These are phyloP conservation scores for Penicillium sp. DNA, from an alignment of 2,329 filamentous ascomycete species.

Conservation along the genomic window DNA sequence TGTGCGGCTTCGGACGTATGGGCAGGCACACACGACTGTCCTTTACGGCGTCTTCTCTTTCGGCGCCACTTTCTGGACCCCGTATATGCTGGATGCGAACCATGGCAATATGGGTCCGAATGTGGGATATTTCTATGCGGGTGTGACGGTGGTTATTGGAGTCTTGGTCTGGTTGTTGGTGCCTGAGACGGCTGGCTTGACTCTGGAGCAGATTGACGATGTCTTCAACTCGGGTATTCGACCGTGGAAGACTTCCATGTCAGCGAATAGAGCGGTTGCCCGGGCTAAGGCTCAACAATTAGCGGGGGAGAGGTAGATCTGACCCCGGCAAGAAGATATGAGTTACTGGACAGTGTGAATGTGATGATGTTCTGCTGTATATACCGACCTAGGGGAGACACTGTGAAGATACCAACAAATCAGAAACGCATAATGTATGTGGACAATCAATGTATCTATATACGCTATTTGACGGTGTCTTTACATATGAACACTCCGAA, in stretches of 20 bases:
- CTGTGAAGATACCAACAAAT: not conserved
- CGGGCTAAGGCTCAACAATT: constrained; percentile 1
- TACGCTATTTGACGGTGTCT: constrained; percentile 9
- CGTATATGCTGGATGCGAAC: constrained; percentile 28
- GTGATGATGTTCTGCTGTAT: not conserved
- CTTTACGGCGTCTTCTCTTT: constrained; percentile 30
- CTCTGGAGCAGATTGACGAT: constrained; percentile 34
- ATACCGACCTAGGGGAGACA: not conserved
- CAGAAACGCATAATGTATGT: not conserved
- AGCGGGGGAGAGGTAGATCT: not conserved
- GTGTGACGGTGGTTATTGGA: constrained; percentile 21
- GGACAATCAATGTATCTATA: constrained; percentile 9
- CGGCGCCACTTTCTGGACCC: constrained; percentile 27
- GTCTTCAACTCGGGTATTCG: constrained; percentile 22
- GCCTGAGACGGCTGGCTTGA: constrained; percentile 30
- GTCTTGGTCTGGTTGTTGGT: constrained; percentile 24
- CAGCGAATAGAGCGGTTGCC: constrained; percentile 19
- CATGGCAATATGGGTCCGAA: constrained; percentile 32
- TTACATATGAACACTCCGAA: constrained; percentile 6
- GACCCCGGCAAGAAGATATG: not conserved
- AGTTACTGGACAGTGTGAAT: not conserved
- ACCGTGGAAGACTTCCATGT: constrained; percentile 29
- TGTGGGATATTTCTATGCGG: constrained; percentile 35
- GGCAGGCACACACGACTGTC: constrained; percentile 27
- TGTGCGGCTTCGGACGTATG: constrained; percentile 30